These are phyloP conservation scores for Castanea mollissima DNA, from an alignment of 306 rosid species.

Conservation along the genomic window DNA sequence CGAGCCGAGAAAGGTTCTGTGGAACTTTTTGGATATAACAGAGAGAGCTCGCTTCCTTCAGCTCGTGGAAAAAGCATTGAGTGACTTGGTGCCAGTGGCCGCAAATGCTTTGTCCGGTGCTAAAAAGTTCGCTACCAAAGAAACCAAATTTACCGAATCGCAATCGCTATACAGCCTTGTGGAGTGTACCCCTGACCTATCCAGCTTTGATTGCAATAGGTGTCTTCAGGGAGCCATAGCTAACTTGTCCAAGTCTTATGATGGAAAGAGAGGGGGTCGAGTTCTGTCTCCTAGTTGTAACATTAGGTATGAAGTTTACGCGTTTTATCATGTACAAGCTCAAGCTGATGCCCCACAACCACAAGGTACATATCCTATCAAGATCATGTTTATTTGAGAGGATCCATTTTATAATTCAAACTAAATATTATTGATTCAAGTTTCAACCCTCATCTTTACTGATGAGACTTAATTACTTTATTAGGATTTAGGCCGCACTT, in stretches of 20 bases:
- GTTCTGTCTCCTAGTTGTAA: constrained; percentile 12
- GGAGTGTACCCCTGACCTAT: constrained; percentile 33
- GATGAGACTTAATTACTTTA: too few species aligned
- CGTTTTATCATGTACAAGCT: background rate
- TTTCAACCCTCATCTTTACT: too few species aligned
- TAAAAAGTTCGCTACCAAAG: background rate
- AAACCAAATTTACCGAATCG: background rate
- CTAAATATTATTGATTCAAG: too few species aligned
- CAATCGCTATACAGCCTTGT: constrained; percentile 1
- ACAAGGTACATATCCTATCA: too few species aligned
- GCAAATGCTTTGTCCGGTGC: background rate
- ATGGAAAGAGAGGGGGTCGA: background rate
- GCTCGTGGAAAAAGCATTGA: too few species aligned
- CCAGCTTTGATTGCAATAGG: background rate
- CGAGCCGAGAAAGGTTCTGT: background rate
- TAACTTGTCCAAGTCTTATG: background rate
- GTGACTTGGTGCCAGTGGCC: too few species aligned
- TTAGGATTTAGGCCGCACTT: too few species aligned
- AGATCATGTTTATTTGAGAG: too few species aligned
- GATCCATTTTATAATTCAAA: too few species aligned
- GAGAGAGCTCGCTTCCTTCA: too few species aligned
- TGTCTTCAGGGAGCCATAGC: background rate
- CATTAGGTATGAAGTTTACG: background rate
- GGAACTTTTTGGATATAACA: too few species aligned
- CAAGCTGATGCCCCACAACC: too few species aligned